These are phyloP conservation scores for Herpotrichia juniperi DNA, from an alignment of 2,329 filamentous ascomycete species.

Conservation along the genomic window DNA sequence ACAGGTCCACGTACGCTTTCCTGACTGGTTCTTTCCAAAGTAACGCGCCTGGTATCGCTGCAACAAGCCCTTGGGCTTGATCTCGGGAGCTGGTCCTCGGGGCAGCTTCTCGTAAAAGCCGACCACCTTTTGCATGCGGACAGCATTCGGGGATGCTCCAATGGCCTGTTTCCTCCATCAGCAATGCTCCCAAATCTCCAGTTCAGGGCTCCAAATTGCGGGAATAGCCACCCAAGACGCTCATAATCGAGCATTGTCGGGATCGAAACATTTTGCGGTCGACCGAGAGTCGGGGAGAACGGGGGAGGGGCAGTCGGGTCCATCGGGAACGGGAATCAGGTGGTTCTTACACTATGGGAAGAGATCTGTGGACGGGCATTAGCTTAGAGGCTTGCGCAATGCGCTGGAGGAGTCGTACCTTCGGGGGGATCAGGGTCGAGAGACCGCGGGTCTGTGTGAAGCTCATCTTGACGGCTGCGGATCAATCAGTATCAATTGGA, in stretches of 20 bases:
- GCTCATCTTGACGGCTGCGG: constrained; percentile 75
- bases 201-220: no score
- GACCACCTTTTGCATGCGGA: constrained; percentile 97
- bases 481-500: constrained; percentile 46
- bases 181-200: constrained; percentile 13
- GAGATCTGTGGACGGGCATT: constrained; percentile 66
- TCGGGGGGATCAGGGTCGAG: constrained; percentile 98
- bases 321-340: constrained; percentile 12
- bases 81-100: constrained; percentile 84
- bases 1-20: constrained; percentile 73
- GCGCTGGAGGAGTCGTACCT: constrained; percentile 66
- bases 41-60: constrained; percentile 85
- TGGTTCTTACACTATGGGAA: constrained; percentile 76
- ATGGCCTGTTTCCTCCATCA: constrained; percentile 71
- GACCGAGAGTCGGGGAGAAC: constrained; percentile 11
- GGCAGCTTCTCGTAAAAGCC: constrained; percentile 99
- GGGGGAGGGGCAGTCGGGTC: constrained; percentile 15
- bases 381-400: constrained; percentile 33
- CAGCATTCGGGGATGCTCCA: constrained; percentile 91
- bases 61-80: constrained; percentile 80
- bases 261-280: constrained; percentile 19
- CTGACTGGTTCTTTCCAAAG: constrained; percentile 93
- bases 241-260: constrained; percentile 6
- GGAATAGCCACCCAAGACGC: background rate
- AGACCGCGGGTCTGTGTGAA: constrained; percentile 88